phyloP scores from a whole-genome alignment of 225 moss, liverwort and hornwort species.

The Pleurozium schreberi region DNA sequence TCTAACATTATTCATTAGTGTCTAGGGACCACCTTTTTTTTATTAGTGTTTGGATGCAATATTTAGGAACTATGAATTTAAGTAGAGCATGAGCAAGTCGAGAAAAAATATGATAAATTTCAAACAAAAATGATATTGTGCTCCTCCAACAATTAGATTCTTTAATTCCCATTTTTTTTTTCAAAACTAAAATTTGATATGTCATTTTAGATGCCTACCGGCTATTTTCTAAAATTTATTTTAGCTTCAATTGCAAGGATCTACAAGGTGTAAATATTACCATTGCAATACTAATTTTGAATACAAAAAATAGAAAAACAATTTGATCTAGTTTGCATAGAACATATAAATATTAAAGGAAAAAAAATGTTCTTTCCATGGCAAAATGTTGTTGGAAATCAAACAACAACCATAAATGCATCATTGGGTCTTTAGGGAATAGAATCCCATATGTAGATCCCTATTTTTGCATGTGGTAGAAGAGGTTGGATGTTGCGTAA shows the following conservation, averaged over 20 bases:
- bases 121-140: background rate
- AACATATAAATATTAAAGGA: too few species aligned
- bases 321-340: background rate
- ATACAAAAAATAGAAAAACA: background rate
- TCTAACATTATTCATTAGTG: rapidly evolving
- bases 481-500: background rate
- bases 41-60: background rate
- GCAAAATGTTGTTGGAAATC: background rate
- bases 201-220: too few species aligned
- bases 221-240: background rate
- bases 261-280: background rate
- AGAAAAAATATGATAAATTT: background rate
- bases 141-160: rapidly evolving
- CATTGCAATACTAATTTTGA: background rate
- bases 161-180: rapidly evolving
- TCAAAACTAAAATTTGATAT: too few species aligned
- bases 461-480: background rate
- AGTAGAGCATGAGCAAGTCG: background rate
- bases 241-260: background rate
- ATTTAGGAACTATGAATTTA: background rate
- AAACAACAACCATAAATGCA: background rate
- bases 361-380: background rate
- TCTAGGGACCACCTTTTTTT: rapidly evolving
- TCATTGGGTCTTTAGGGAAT: background rate
- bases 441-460: rapidly evolving